Evolutionary conservation across 805 yeast genomes (phyloP).

Genomic region (Kodamaea sagamina): DNA sequence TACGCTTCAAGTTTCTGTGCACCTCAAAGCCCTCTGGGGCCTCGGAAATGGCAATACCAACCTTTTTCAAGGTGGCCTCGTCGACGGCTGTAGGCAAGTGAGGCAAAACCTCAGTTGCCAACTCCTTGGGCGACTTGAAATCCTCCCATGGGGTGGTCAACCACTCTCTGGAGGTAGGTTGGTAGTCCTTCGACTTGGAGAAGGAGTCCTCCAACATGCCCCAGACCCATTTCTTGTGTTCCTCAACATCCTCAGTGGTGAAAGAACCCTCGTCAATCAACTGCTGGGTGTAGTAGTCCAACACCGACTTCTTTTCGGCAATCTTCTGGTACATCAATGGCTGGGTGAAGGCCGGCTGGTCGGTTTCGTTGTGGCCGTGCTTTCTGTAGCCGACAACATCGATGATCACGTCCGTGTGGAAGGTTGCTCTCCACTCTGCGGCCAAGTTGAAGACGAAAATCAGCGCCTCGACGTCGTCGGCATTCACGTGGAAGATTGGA

Average conservation of each 20-base stretch:
- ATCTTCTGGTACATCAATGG: conserved; percentile 95
- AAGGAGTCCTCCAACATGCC: conserved; percentile 87
- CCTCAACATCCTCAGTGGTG: conserved; percentile 85
- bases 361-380: conserved; percentile 99
- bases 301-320: conserved; percentile 83
- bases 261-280: conserved; percentile 85
- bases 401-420: conserved; percentile 94
- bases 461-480: conserved; percentile 94
- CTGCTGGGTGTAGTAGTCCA: conserved; percentile 81
- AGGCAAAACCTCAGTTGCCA: conserved; percentile 93
- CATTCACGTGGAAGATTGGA: conserved; percentile 98
- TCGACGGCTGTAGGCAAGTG: conserved; percentile 93
- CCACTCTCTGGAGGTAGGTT: conserved; percentile 95
- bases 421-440: conserved; percentile 97
- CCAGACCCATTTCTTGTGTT: conserved; percentile 99
- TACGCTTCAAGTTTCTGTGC: conserved; percentile 95
- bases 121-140: conserved; percentile 95
- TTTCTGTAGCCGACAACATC: conserved; percentile 98
- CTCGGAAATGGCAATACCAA: conserved; percentile 76
- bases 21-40: conserved; percentile 88
- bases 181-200: conserved; percentile 82
- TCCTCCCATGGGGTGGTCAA: conserved; percentile 98
- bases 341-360: conserved; percentile 98
- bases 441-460: conserved; percentile 92
- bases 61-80: conserved; percentile 65